Base-by-base conservation (phyloP, 2,329 filamentous ascomycete species). In the Trichoderma harzianum region DNA sequence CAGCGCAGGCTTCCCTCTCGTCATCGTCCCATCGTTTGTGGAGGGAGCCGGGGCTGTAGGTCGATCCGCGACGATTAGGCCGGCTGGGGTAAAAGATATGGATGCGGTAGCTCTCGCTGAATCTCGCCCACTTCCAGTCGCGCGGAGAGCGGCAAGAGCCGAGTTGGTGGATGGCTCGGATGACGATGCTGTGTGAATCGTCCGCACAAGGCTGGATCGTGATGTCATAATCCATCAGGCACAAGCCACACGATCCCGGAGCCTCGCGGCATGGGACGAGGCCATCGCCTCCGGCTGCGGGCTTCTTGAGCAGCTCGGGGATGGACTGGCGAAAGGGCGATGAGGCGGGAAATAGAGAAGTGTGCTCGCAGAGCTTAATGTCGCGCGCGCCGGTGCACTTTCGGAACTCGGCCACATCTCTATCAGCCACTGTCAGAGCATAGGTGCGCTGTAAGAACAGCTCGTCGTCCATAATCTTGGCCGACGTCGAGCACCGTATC, bases 71-170 rank as follows among this genome's bases (percentile, higher is more conserved):
- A 51, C 75, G 73, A 65, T 76, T 76, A 11, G 75, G 75, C 18
- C 75, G 71, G 58, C 74, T 75, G 39, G 75, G 75, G 47, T 74
- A 74, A 69, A 75, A 75, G 30, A 76, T 72, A 26, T 75, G 74
- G 11, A 73, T 72, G 8, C 74, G 72, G 63, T 47, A 53, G 34
- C 69, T 58, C 69, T 77, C 76, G 43, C 75, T 74, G 72, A 77
- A 77, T n/a, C 76, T 71, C n/a, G 76, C 75, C 76, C 76, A 77
- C 68, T 76, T 77, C 75, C 75, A 76, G 62, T 76, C 75, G 21
- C 74, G 68, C 6, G 75, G 75, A 8, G 74, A 72, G n/a, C 75
- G 74, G 57, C 75, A 74, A 66, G 69, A 69, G 12, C 75, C 75
- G 16, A 76, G 73, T 67, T 74, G 73, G 74, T 76, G 75, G 57